Conservation (phyloP, 2,329 filamentous ascomycete genomes). For the Didymella sp. region DNA sequence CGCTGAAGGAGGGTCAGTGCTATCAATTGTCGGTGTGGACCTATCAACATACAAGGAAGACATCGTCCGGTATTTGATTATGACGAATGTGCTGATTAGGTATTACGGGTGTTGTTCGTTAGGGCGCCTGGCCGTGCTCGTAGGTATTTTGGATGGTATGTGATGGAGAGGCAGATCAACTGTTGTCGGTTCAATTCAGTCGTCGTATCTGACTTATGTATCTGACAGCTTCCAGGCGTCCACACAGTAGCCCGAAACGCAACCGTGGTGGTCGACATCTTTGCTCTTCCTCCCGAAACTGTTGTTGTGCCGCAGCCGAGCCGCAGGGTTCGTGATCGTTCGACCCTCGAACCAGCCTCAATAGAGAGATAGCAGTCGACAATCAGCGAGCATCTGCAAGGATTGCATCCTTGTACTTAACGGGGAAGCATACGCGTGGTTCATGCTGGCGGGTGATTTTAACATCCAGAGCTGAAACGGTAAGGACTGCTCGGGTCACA, state of each 20-base stretch:
- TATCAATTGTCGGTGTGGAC: not conserved
- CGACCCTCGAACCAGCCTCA: not conserved
- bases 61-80: constrained; percentile 24
- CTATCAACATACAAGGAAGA: constrained; percentile 36
- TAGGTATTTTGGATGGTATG: constrained; percentile 3
- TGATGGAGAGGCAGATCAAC: constrained; percentile 35
- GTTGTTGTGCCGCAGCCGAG: constrained; percentile 22
- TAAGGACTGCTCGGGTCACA: not conserved
- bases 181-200: constrained; percentile 27
- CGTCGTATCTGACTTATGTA: constrained; percentile 38
- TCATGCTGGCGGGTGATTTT: not conserved
- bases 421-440: not conserved
- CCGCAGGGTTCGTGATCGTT: not conserved
- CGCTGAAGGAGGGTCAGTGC: constrained; percentile 26
- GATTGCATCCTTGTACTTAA: not conserved
- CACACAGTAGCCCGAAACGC: not conserved
- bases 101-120: constrained; percentile 19
- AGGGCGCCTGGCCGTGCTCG: constrained; percentile 1
- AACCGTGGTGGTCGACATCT: not conserved
- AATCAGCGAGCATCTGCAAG: not conserved
- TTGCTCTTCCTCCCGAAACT: constrained; percentile 25
- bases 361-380: not conserved
- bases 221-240: constrained; percentile 1
- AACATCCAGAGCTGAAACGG: not conserved
- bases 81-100: not conserved